phyloP scores from a whole-genome alignment of 805 yeast species.

The Candida verbasci region DNA sequence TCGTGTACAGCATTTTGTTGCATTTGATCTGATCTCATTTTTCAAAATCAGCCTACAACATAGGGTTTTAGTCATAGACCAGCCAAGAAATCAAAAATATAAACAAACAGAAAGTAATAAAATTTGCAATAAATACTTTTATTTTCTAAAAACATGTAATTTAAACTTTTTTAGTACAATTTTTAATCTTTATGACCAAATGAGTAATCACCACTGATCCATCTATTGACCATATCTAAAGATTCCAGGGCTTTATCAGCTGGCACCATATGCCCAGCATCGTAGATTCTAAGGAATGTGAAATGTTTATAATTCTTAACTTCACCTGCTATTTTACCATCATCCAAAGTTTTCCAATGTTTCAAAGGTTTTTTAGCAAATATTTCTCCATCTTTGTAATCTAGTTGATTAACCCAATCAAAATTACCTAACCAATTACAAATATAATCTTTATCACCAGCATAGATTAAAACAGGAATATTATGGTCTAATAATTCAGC shows the following conservation, averaged over 20 bases:
- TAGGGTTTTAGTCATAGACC: no score
- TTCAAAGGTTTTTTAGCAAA: constrained; percentile 20
- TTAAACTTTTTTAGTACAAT: background rate
- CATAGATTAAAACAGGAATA: constrained; percentile 39
- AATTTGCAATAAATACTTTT: no score
- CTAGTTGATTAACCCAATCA: constrained; percentile 35
- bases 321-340: constrained; percentile 59
- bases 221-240: constrained; percentile 77
- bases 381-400: constrained; percentile 18
- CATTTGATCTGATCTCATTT: no score
- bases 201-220: constrained; percentile 68
- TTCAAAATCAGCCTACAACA: no score
- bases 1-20: no score
- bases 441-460: constrained; percentile 44
- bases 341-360: constrained; percentile 30
- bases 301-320: constrained; percentile 68
- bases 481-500: constrained; percentile 35
- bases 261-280: constrained; percentile 97
- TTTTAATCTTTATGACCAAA: constrained; percentile 12
- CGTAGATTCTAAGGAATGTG: constrained; percentile 79
- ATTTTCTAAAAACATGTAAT: background rate
- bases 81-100: background rate
- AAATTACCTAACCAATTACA: constrained; percentile 45
- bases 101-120: background rate
- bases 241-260: constrained; percentile 78